Conservation (phyloP, 306 rosid genomes). For the Dryas octopetala region DNA sequence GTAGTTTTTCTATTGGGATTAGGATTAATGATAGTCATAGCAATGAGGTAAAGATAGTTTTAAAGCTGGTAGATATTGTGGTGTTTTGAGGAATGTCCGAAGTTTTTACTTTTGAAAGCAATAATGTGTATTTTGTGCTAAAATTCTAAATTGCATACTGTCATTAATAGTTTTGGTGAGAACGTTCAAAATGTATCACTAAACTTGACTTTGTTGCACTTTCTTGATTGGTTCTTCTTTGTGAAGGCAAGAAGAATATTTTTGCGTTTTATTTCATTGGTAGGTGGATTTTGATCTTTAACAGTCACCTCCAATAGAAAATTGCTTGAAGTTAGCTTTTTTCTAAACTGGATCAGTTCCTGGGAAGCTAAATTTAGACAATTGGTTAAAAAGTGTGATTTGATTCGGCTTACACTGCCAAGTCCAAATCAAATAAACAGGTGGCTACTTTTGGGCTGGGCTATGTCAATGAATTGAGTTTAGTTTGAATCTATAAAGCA, state of each 20-base stretch:
- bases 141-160: background rate
- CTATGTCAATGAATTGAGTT: background rate
- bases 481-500: background rate
- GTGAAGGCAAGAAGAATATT: background rate
- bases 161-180: background rate
- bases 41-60: background rate
- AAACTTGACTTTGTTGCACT: background rate
- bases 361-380: too few relatives aligned
- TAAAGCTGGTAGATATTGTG: background rate
- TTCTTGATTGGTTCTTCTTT: slow-evolving; percentile 1
- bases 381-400: too few relatives aligned
- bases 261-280: background rate
- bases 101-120: background rate
- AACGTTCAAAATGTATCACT: background rate
- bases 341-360: too few relatives aligned
- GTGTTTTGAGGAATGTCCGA: background rate
- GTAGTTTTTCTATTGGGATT: background rate
- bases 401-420: background rate
- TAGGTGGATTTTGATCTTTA: background rate
- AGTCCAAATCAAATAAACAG: background rate
- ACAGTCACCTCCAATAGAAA: too few relatives aligned
- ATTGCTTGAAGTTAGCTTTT: too few relatives aligned
- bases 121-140: background rate
- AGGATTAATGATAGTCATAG: background rate
- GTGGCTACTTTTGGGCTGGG: background rate